Conservation (phyloP, 192 early-diverging fungal species). For the Coemansia asiatica region DNA sequence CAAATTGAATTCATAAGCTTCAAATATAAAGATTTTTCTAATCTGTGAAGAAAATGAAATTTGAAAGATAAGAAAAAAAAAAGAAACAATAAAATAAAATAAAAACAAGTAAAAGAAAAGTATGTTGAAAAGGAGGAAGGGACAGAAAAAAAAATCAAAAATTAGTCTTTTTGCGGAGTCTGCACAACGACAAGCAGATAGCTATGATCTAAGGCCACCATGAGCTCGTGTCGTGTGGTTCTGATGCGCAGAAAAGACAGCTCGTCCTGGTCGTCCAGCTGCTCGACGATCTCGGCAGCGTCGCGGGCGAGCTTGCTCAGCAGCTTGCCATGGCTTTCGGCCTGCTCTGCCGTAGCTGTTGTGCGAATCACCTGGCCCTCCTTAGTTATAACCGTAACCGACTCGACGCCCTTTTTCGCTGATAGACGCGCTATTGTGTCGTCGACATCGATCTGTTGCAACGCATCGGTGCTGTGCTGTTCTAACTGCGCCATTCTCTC, state of each 20-base stretch:
- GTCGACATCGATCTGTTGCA: conserved; percentile 70
- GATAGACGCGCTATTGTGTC: conserved; percentile 90
- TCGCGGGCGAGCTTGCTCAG: conserved; percentile 81
- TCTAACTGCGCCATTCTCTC: too few relatives aligned
- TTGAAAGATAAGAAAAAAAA: too few relatives aligned
- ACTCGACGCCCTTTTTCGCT: conserved; percentile 87
- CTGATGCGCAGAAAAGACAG: conserved; percentile 90
- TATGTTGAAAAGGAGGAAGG: too few relatives aligned
- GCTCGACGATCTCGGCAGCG: conserved; percentile 70
- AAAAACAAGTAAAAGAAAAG: too few relatives aligned
- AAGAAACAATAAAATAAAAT: too few relatives aligned
- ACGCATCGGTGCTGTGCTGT: too few relatives aligned
- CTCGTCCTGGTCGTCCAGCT: conserved; percentile 91
- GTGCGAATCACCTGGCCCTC: conserved; percentile 90
- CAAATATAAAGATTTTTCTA: too few relatives aligned
- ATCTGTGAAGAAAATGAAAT: too few relatives aligned
- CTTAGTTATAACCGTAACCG: conserved; percentile 86
- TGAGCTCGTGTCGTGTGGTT: conserved; percentile 94
- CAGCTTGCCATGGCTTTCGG: conserved; percentile 79
- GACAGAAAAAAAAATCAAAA: neutral
- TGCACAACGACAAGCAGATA: conserved; percentile 52
- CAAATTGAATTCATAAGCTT: too few relatives aligned
- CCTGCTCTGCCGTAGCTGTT: conserved; percentile 76
- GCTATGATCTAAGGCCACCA: conserved; percentile 78
- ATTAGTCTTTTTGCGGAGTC: conserved; percentile 40